These are phyloP conservation scores for Lobosporangium transversale DNA, from an alignment of 192 early-diverging fungal genomes.

Conservation along the genomic window DNA sequence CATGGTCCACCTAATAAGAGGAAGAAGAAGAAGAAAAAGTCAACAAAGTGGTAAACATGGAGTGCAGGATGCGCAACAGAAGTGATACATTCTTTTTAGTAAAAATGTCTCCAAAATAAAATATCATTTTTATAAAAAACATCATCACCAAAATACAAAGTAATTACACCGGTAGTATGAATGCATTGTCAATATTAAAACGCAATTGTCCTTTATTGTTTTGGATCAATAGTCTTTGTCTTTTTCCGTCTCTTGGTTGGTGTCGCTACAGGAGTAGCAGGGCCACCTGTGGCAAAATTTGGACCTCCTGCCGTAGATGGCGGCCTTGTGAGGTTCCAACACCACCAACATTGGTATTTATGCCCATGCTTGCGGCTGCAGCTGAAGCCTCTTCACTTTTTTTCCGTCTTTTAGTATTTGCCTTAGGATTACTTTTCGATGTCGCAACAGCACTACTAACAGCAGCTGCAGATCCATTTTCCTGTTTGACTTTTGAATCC, in stretches of 20 bases:
- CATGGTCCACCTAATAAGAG: no score
- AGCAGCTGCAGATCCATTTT: slow-evolving; percentile 2
- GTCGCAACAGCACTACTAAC: neutral
- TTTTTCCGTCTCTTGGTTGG: slow-evolving; percentile 45
- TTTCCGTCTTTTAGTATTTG: slow-evolving; percentile 37
- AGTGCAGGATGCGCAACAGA: no score
- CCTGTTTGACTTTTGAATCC: slow-evolving; percentile 30
- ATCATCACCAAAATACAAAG: no score
- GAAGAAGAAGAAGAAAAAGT: slow-evolving; percentile 51
- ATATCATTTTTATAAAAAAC: no score
- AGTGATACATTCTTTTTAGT: no score
- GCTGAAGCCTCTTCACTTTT: slow-evolving; percentile 43
- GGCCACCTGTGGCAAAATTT: slow-evolving; percentile 17
- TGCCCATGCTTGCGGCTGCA: slow-evolving; percentile 36
- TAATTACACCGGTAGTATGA: no score
- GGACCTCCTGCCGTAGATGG: no score
- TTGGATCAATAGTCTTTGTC: slow-evolving; percentile 31
- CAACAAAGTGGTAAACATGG: slow-evolving; percentile 28
- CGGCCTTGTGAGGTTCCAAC: slow-evolving; percentile 7
- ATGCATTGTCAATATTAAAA: no score
- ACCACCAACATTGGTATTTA: slow-evolving; percentile 25
- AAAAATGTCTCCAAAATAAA: no score
- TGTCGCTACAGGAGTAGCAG: slow-evolving; percentile 29
- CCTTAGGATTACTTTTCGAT: slow-evolving; percentile 18
- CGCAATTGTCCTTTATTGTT: slow-evolving; percentile 7